These are phyloP conservation scores for Septoria petroselini DNA, from an alignment of 2,329 filamentous ascomycete species.

Conservation along the genomic window DNA sequence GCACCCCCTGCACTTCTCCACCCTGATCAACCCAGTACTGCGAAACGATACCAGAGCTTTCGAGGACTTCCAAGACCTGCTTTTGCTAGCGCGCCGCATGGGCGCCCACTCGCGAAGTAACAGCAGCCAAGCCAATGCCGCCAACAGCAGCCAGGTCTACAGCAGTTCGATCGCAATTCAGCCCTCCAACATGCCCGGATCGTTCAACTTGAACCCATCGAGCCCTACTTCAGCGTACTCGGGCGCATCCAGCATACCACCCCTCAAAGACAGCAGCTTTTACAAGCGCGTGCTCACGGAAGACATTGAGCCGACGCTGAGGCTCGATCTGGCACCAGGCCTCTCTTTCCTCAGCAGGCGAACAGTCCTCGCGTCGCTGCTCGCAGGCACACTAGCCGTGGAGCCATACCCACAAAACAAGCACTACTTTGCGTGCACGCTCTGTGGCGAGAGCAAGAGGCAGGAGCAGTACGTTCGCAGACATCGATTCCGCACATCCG, in stretches of 20 bases:
- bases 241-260: conserved; percentile 46
- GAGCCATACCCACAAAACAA: conserved; percentile 67
- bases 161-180: conserved; percentile 32
- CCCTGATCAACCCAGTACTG: conserved; percentile 78
- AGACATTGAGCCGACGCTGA: conserved; percentile 90
- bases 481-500: conserved; percentile 84
- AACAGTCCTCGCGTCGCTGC: conserved; percentile 76
- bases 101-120: conserved; percentile 64
- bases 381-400: conserved; percentile 80
- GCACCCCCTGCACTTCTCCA: conserved; percentile 70
- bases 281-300: conserved; percentile 87
- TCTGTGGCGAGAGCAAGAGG: conserved; percentile 81
- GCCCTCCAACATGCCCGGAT: conserved; percentile 43
- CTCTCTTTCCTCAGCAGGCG: conserved; percentile 91
- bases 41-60: conserved; percentile 77
- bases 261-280: conserved; percentile 85
- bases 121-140: conserved; percentile 39
- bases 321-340: conserved; percentile 83
- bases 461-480: conserved; percentile 69
- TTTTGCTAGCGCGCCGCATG: conserved; percentile 58
- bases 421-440: conserved; percentile 68
- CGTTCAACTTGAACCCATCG: conserved; percentile 40
- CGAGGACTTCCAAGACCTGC: conserved; percentile 77
- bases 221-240: conserved; percentile 33
- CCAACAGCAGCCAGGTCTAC: conserved; percentile 18